Evolutionary conservation across 169 alveolate species (phyloP).

Genomic region (Cryptosporidium baileyi): DNA sequence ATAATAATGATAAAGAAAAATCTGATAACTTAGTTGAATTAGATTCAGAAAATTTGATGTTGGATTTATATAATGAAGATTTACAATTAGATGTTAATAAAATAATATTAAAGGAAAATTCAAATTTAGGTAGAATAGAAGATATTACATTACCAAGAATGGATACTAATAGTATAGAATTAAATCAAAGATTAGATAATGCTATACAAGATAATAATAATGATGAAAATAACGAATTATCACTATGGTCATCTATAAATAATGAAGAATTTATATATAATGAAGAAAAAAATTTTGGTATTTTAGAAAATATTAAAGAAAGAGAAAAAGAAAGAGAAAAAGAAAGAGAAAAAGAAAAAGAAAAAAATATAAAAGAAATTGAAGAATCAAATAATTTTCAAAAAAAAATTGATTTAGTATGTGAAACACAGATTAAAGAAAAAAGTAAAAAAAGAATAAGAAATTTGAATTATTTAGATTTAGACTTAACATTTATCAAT

Average conservation of each 20-base stretch:
- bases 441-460: constrained; percentile 12
- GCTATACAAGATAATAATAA: not conserved
- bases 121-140: constrained; percentile 15
- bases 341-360: not conserved
- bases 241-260: constrained; percentile 2
- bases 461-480: constrained; percentile 18
- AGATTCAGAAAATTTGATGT: constrained; percentile 15
- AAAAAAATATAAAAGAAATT: not conserved
- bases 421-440: too few species aligned
- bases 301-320: not conserved
- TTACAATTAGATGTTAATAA: not conserved
- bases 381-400: not conserved
- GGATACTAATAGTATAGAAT: not conserved
- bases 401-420: not conserved
- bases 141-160: constrained; percentile 30
- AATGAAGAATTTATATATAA: constrained; percentile 41
- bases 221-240: not conserved
- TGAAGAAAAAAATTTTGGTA: not conserved
- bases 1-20: not conserved
- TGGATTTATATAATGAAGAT: not conserved
- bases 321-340: not conserved
- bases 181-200: not conserved
- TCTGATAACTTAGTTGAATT: not conserved
- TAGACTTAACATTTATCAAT: constrained; percentile 1
- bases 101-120: not conserved